A percentile compares a stretch with the other conserved stretches of the same genome.
Conservation (phyloP, 2,329 filamentous ascomycete species). For the Rutstroemia sp. region DNA sequence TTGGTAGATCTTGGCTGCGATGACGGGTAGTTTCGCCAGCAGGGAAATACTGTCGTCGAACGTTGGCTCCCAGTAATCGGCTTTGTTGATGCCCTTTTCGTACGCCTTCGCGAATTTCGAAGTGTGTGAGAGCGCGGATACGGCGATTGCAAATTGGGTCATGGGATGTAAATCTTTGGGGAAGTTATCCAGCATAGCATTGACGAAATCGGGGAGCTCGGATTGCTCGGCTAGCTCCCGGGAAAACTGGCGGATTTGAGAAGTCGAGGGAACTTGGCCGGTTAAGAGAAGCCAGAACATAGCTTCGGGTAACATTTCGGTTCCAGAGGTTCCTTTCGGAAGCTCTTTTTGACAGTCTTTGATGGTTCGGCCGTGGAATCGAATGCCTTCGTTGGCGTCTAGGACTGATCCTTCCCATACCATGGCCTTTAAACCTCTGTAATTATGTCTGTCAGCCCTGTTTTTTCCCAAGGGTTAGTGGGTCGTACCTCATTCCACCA, state of each 20-base stretch:
- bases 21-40: conserved; percentile 90
- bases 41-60: conserved; percentile 93
- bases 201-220: conserved; percentile 72
- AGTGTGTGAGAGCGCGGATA: conserved; percentile 91
- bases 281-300: conserved; percentile 99
- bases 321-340: conserved; percentile 84
- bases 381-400: conserved; percentile 93
- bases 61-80: conserved; percentile 97
- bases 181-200: conserved; percentile 83
- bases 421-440: conserved; percentile 85
- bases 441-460: conserved; percentile 19
- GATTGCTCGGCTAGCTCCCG: conserved; percentile 83
- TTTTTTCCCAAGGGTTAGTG: neutral
- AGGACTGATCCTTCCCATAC: conserved; percentile 98
- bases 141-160: conserved; percentile 94
- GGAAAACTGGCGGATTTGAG: conserved; percentile 76
- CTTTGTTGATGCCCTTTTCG: conserved; percentile 84
- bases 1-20: conserved; percentile 97
- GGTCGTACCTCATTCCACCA: conserved; percentile 75
- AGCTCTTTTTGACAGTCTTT: conserved; percentile 94
- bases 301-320: conserved; percentile 95
- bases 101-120: conserved; percentile 92
- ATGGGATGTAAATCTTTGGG: conserved; percentile 90
- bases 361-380: conserved; percentile 96
- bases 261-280: conserved; percentile 76